Evolutionary conservation across 805 yeast genomes (phyloP), one percentile per base, ranked within the genome.

Genomic region (Wickerhamiella australiensis): DNA sequence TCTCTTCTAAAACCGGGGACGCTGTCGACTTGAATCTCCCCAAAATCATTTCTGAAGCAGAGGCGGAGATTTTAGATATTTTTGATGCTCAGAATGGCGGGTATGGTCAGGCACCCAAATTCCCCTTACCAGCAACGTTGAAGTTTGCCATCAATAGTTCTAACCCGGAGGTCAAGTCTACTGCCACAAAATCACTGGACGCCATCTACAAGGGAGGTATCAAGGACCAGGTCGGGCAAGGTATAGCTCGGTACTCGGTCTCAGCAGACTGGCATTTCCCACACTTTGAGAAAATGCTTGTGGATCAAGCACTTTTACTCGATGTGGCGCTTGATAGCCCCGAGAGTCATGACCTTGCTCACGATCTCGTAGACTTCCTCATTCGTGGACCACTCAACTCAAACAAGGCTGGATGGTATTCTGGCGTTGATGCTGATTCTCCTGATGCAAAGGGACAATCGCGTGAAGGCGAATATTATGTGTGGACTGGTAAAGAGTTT

Each of bases 191-290:
- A 29, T 60, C 69, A 0, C 55, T 68, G 36, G 42, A 47, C 17
- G 53, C 54, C 33, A 61, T 68, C 22, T 62, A 62, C 23, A 45
- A 50, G 13, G 66, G 70, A 8, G 72, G 71, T 0, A 61, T 66
- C 17, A 66, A 62, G 42, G 72, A 68, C 53, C 67, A 61, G 40
- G 47, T 68, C 9, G 67, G 68, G 5, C 49, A 63, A 22, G 72
- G 72, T 22, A 63, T 66, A 46, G 56, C 65, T 20, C 46, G 68
- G 23, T 67, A 65, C 53, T 64, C 70, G 0, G 64, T 65, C 15
- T 62, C 69, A 9, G 59, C 58, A 2, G 71, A 68, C 49, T 68
- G 71, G 71, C 59, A 59, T 31, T 54, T 68, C 33, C 72, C 72
- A 2, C 67, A 64, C 41, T 65, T 68, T 54, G 68, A 65, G 43